Evolutionary conservation across 2,329 filamentous ascomycete genomes (phyloP).

Genomic region (Colletotrichum salicis): DNA sequence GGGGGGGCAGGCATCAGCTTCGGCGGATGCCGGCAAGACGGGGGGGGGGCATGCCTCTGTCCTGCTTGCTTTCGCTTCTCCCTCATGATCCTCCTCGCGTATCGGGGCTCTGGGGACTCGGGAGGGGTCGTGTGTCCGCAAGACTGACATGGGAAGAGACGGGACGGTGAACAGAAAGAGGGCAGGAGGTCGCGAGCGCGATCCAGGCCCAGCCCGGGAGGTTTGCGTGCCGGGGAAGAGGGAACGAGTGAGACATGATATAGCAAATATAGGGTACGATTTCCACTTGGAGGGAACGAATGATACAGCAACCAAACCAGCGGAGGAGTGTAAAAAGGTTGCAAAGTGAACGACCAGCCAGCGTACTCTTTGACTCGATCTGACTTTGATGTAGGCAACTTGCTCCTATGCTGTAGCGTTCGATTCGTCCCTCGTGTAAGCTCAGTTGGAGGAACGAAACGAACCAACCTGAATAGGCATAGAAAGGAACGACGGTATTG

Average conservation of each 20-base stretch:
- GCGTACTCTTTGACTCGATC: not conserved
- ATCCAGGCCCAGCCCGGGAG: constrained; percentile 16
- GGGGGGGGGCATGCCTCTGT: constrained; percentile 9
- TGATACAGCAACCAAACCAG: not conserved
- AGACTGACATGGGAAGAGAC: not conserved
- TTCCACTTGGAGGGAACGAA: not conserved
- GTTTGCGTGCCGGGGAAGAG: constrained; percentile 1
- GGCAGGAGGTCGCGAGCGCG: not conserved
- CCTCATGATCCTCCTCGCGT: constrained; percentile 23
- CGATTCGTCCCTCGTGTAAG: constrained; percentile 1
- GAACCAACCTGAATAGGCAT: constrained; percentile 6
- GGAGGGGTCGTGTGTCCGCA: not conserved
- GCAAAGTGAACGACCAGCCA: not conserved
- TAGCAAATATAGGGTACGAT: not conserved
- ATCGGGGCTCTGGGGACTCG: constrained; percentile 4
- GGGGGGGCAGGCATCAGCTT: constrained; percentile 13
- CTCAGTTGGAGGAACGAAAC: constrained; percentile 6
- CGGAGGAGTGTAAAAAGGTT: not conserved
- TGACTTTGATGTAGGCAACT: not conserved
- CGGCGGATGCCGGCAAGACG: constrained; percentile 9
- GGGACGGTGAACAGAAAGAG: not conserved
- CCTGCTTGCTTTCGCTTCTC: constrained; percentile 23
- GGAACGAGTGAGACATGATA: constrained; percentile 14
- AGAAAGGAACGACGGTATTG: not conserved
- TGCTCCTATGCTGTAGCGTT: not conserved